These are phyloP conservation scores for Plectosphaerella plurivora DNA, from an alignment of 2,329 filamentous ascomycete genomes.

Conservation along the genomic window DNA sequence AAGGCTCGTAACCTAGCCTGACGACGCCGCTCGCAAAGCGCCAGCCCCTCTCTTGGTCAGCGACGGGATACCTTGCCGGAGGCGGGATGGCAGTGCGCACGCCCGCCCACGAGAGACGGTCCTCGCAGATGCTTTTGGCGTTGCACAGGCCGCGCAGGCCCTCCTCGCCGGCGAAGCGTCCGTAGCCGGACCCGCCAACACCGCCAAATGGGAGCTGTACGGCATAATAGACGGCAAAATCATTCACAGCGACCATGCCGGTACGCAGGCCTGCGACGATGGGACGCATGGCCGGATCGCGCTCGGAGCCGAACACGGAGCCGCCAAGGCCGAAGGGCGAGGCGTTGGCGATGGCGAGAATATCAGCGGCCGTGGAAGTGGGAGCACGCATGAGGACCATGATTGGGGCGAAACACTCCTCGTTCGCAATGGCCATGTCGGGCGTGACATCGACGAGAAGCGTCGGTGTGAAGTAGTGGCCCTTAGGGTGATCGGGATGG, in stretches of 20 bases:
- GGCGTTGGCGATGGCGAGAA: conserved; percentile 77
- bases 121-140: conserved; percentile 78
- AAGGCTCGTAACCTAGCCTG: conserved; percentile 54
- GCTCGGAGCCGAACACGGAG: conserved; percentile 74
- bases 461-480: conserved; percentile 91
- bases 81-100: conserved; percentile 74
- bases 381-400: conserved; percentile 77
- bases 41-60: conserved; percentile 59
- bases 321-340: conserved; percentile 83
- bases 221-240: conserved; percentile 91
- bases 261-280: conserved; percentile 68
- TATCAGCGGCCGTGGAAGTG: conserved; percentile 53
- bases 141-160: conserved; percentile 83
- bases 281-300: conserved; percentile 52
- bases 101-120: conserved; percentile 59
- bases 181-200: conserved; percentile 84
- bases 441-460: conserved; percentile 85
- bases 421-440: conserved; percentile 80
- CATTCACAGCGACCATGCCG: conserved; percentile 93
- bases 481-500: conserved; percentile 70
- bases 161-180: conserved; percentile 87
- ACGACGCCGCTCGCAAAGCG: conserved; percentile 58
- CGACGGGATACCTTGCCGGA: conserved; percentile 77
- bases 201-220: conserved; percentile 94
- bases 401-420: conserved; percentile 90